Evolutionary conservation across 345 rosid species (phyloP), one percentile per base, ranked within the genome.

Genomic region (Camelina laxa): DNA sequence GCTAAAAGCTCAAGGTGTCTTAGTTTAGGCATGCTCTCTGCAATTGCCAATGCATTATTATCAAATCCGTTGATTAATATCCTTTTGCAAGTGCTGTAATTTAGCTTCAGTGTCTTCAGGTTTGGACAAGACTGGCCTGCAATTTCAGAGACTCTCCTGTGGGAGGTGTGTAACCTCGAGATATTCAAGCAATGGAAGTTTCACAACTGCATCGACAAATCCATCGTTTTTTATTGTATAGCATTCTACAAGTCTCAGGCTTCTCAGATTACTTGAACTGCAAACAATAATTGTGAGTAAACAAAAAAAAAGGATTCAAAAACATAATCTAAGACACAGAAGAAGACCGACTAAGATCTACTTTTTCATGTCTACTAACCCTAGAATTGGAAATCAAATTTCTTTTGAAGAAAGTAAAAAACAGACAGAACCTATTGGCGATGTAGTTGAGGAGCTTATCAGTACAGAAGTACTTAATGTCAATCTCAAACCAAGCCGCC

Each of bases 1-100:
- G 87, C 86, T 9, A 84, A 80, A 50, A 90, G 75, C 79, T 84
- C 84, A 24, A 91, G 92, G 57, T 73, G 79, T 50, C 50, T 83
- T 24, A 87, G 62, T 27, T 56, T 60, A 8, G 69, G 91, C 92
- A 89, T 85, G 31, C 71, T 73, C 67, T 84, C 73, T 2, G 88
- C 95, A 50, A 91, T 86, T 55, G 87, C 90, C 22, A 75, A n/a
- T 8, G 91, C 92, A 14, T 78, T 88, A 3, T 70, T 82, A 19
- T 87, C 21, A 47, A 7, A 48, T 7, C 10, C 3, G n/a, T 2
- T 4, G 3, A 7, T 16, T 3, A 2, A 48, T 83, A 41, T n/a
- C 31, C 59, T 81, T 4, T 31, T 38, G 42, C 15, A 21, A 11
- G 70, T 66, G 38, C 6, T 8, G 71, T 83, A 0, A 22, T 36